A percentile compares a stretch with the other conserved stretches of the same genome.
Conservation (phyloP, 2,329 filamentous ascomycete species). For the Cordyceps cateniannulata region DNA sequence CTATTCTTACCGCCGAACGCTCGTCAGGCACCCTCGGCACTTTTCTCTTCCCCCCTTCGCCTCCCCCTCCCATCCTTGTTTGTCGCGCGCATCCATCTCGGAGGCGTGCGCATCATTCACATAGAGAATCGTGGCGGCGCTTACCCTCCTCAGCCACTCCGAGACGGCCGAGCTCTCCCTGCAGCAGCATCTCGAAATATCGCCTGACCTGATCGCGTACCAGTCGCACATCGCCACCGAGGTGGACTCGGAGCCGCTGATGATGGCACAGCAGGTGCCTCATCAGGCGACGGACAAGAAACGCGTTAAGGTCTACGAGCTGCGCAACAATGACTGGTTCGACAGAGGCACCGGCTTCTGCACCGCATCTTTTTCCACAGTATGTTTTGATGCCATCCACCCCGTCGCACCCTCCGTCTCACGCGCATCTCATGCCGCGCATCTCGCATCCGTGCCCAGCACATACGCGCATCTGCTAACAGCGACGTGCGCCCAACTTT, state of each 20-base stretch:
- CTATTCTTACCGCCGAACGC: neutral
- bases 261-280: conserved; percentile 67
- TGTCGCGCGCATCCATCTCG: conserved; percentile 9
- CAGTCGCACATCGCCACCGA: conserved; percentile 39
- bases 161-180: conserved; percentile 50
- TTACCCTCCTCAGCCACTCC: conserved; percentile 47
- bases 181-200: conserved; percentile 53
- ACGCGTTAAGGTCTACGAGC: conserved; percentile 97
- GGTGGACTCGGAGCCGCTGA: conserved; percentile 54
- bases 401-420: conserved; percentile 9
- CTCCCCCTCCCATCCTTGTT: neutral
- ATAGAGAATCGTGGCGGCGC: conserved; percentile 47
- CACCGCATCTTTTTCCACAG: conserved; percentile 66
- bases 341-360: conserved; percentile 96
- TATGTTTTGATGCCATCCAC: conserved; percentile 38
- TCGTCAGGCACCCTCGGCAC: neutral
- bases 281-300: conserved; percentile 60
- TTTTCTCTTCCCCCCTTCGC: neutral
- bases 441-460: conserved; percentile 6
- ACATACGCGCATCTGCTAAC: conserved; percentile 21
- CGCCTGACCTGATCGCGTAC: conserved; percentile 46
- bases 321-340: conserved; percentile 98
- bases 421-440: neutral
- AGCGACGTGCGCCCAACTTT: conserved; percentile 14
- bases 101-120: conserved; percentile 12